Percentiles rank a stretch among this genome's conserved stretches.
Conservation (phyloP, 805 yeast genomes). For the Myxozyma nipponensis region DNA sequence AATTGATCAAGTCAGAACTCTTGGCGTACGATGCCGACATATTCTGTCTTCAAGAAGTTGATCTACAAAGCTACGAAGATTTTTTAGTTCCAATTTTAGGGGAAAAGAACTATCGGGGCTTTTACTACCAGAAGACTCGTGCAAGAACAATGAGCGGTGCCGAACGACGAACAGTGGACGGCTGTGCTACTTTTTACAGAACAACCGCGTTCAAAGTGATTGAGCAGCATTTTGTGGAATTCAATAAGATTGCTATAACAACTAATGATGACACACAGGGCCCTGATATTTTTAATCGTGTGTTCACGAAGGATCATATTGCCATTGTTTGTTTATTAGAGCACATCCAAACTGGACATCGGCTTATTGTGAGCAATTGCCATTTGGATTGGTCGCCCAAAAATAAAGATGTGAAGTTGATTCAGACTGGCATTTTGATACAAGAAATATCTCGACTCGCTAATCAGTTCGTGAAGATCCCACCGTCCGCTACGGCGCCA, state of each 20-base stretch:
- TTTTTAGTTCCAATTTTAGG: slow-evolving; percentile 76
- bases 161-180: slow-evolving; percentile 90
- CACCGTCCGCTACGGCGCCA: slow-evolving; percentile 31
- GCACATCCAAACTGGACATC: slow-evolving; percentile 66
- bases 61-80: slow-evolving; percentile 77
- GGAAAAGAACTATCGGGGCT: slow-evolving; percentile 71
- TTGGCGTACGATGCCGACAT: slow-evolving; percentile 64
- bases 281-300: slow-evolving; percentile 90
- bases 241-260: slow-evolving; percentile 47
- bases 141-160: slow-evolving; percentile 68
- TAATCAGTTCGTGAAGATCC: slow-evolving; percentile 4
- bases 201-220: slow-evolving; percentile 62
- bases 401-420: slow-evolving; percentile 89
- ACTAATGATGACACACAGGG: slow-evolving; percentile 49
- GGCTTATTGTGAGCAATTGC: slow-evolving; percentile 74
- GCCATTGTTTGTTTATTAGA: slow-evolving; percentile 75
- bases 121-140: slow-evolving; percentile 83
- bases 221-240: slow-evolving; percentile 74
- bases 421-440: slow-evolving; percentile 87
- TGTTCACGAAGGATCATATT: slow-evolving; percentile 91
- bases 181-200: slow-evolving; percentile 92
- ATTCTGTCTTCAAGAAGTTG: slow-evolving; percentile 93
- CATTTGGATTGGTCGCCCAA: slow-evolving; percentile 99
- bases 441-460: slow-evolving; percentile 58
- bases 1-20: slow-evolving; percentile 69